These are phyloP conservation scores for Aspergillus tubingensis DNA, from an alignment of 2,329 filamentous ascomycete genomes.

Conservation along the genomic window DNA sequence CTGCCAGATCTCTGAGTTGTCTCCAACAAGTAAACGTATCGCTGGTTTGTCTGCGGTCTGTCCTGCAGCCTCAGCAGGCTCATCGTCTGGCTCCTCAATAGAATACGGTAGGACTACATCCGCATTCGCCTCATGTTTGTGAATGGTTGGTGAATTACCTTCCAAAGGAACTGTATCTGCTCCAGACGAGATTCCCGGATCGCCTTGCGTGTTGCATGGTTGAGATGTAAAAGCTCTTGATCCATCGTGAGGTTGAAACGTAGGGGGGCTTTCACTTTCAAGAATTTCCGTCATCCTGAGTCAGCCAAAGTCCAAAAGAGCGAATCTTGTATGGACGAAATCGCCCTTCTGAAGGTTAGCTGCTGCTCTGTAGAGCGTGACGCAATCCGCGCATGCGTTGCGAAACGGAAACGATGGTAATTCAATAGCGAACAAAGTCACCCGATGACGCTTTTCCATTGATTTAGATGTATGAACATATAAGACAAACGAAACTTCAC, in stretches of 20 bases:
- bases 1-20: conserved; percentile 21
- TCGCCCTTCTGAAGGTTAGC: neutral
- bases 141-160: neutral
- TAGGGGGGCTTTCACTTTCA: neutral
- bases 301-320: neutral
- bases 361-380: neutral
- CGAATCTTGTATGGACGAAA: neutral
- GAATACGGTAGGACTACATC: conserved; percentile 42
- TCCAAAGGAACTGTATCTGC: neutral
- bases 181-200: neutral
- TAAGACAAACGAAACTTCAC: neutral
- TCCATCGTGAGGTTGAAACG: neutral
- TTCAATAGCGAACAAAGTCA: neutral
- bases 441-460: neutral
- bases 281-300: conserved; percentile 4
- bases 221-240: neutral
- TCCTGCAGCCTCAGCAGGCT: conserved; percentile 13
- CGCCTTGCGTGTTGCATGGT: neutral
- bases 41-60: neutral
- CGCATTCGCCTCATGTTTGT: conserved; percentile 15
- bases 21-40: neutral
- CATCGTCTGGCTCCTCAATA: conserved; percentile 40
- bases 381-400: neutral
- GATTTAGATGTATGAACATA: neutral
- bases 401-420: neutral